phyloP scores from a whole-genome alignment of 257 asterid species.

The Lantana camara region DNA sequence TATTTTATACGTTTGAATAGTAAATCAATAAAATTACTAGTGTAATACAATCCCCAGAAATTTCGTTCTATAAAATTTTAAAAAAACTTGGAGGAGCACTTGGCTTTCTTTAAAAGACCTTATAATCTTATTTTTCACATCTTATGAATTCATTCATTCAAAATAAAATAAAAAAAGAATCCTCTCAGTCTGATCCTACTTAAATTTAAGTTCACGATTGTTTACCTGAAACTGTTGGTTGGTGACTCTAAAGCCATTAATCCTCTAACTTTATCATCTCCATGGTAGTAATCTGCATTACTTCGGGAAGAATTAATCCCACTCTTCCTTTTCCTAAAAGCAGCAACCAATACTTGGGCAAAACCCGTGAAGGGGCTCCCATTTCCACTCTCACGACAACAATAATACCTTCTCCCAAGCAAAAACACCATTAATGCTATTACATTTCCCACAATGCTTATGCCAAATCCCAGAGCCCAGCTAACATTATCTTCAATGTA shows the following conservation, averaged over 20 bases:
- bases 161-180: no score
- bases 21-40: no score
- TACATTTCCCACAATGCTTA: constrained; percentile 24
- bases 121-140: no score
- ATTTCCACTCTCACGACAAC: constrained; percentile 23
- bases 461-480: constrained; percentile 47
- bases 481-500: constrained; percentile 50
- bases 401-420: constrained; percentile 37
- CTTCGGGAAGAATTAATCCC: constrained; percentile 2
- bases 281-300: constrained; percentile 33
- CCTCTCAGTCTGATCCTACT: no score
- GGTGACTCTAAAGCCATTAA: constrained; percentile 18
- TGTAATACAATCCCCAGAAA: no score
- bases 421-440: constrained; percentile 40
- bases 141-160: no score
- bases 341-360: constrained; percentile 44
- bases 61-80: no score
- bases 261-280: constrained; percentile 24
- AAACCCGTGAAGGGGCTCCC: constrained; percentile 47
- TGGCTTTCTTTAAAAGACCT: no score
- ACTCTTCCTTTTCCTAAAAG: constrained; percentile 39
- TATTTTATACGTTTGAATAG: no score
- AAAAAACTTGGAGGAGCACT: no score
- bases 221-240: constrained; percentile 43
- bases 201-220: no score